Evolutionary conservation across 768 basidiomycete genomes (phyloP), one percentile per base, ranked within the genome.

Genomic region (Leucocoprinus leucothites): DNA sequence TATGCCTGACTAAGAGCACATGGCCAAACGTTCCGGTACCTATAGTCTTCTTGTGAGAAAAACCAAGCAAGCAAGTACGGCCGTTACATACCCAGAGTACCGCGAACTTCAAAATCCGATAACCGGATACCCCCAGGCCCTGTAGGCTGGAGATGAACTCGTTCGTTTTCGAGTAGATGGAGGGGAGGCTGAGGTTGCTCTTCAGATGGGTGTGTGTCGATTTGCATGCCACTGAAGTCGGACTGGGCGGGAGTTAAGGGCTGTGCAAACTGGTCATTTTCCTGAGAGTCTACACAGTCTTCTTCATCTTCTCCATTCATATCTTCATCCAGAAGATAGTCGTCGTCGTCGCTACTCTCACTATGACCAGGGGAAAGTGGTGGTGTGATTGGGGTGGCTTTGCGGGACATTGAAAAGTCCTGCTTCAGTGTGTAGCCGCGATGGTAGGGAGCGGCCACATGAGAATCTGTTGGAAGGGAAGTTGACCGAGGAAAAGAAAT

Each of bases 21-120:
- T 91, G 84, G 46, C 85, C 97, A 71, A 99, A 99, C 0, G 97
- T 99, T 2, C 97, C 97, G 1, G 96, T 96, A 24, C 97, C 96
- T 92, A 57, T 26, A 51, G 24, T 48, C 9, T 42, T 3, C 40
- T 41, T 24, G 34, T 43, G 41, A 57, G 21, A 47, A 58, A 44
- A 47, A 24, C 9, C 4, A 14, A 34, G 46, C 9, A 58, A 31
- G 54, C 51, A 42, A n/a, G 28, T 57, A 25, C 48, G 38, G 41
- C 44, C 57, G 53, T 18, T 45, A 28, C 57, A 26, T 21, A 56
- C 58, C 58, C 31, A 61, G 55, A 31, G 89, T 85, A 11, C 89
- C 88, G 63, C 85, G 81, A 51, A 91, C 85, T 67, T 92, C 88
- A 60, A 93, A 92, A 66, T 91, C 89, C 4, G 85, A 85, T 49